Conservation (phyloP, 768 basidiomycete species). For the Tylopilus balloui region DNA sequence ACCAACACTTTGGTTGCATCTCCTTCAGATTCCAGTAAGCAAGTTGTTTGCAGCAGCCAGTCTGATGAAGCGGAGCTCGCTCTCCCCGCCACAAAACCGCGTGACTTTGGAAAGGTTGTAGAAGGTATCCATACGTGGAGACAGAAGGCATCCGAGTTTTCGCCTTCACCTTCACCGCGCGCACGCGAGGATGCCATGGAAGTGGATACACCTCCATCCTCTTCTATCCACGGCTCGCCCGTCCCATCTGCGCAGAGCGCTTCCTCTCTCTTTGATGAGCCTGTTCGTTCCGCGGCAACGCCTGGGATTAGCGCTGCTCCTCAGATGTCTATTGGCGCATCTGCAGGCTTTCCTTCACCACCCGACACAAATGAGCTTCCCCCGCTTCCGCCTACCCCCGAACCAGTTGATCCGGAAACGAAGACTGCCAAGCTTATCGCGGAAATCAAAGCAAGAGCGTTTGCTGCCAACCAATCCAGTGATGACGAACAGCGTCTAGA, state of each 20-base stretch:
- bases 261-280: conserved; percentile 7
- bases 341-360: conserved; percentile 20
- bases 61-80: conserved; percentile 60
- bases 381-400: conserved; percentile 29
- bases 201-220: conserved; percentile 10
- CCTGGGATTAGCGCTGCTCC: conserved; percentile 4
- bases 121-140: conserved; percentile 44
- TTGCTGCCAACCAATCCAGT: conserved; percentile 42
- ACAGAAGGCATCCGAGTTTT: conserved; percentile 25
- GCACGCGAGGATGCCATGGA: conserved; percentile 17
- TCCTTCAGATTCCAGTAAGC: conserved; percentile 22
- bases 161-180: background rate
- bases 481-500: conserved; percentile 37
- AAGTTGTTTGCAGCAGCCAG: conserved; percentile 59
- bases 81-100: conserved; percentile 23
- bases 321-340: conserved; percentile 14
- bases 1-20: conserved; percentile 7
- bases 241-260: conserved; percentile 2
- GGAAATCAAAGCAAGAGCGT: conserved; percentile 59
- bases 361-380: conserved; percentile 18
- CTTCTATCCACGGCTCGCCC: conserved; percentile 7
- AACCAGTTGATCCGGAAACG: conserved; percentile 28
- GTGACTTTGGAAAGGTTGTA: conserved; percentile 30
- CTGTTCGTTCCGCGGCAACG: background rate
- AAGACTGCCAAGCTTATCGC: conserved; percentile 60